Percentiles rank a stretch among this genome's conserved stretches.
Conservation (phyloP, 495 filamentous ascomycete species). For the Friedmanniomyces endolithicus region DNA sequence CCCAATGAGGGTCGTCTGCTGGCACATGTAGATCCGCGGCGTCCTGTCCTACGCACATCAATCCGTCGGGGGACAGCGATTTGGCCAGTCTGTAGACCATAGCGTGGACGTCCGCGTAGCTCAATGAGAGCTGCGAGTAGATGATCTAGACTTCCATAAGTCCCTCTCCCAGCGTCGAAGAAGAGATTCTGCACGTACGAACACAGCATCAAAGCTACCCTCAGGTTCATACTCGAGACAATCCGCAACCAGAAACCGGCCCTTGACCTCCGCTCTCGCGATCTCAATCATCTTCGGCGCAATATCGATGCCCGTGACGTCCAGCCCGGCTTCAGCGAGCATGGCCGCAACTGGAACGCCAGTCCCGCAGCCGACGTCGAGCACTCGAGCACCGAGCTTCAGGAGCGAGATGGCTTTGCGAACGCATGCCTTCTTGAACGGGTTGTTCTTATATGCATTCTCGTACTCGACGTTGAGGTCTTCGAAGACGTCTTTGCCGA, state of each 20-base stretch:
- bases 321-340: constrained; percentile 26
- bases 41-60: neutral
- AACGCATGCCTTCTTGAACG: constrained; percentile 1
- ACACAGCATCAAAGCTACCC: constrained; percentile 7
- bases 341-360: constrained; percentile 29
- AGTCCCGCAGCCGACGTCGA: constrained; percentile 34
- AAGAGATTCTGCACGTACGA: neutral
- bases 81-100: neutral
- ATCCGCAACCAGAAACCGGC: constrained; percentile 25
- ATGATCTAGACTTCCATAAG: neutral
- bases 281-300: constrained; percentile 28
- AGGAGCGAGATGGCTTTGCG: constrained; percentile 12
- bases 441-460: constrained; percentile 9
- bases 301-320: constrained; percentile 31
- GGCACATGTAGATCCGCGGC: neutral
- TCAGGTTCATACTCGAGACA: constrained; percentile 23
- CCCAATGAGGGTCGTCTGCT: neutral
- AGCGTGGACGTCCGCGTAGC: neutral
- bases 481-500: constrained; percentile 1
- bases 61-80: neutral
- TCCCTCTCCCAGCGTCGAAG: neutral
- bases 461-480: constrained; percentile 13
- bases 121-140: neutral
- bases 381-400: constrained; percentile 14
- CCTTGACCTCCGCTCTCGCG: constrained; percentile 24